Conservation (phyloP, 2,329 filamentous ascomycete species). For the Lecanosticta acicola region DNA sequence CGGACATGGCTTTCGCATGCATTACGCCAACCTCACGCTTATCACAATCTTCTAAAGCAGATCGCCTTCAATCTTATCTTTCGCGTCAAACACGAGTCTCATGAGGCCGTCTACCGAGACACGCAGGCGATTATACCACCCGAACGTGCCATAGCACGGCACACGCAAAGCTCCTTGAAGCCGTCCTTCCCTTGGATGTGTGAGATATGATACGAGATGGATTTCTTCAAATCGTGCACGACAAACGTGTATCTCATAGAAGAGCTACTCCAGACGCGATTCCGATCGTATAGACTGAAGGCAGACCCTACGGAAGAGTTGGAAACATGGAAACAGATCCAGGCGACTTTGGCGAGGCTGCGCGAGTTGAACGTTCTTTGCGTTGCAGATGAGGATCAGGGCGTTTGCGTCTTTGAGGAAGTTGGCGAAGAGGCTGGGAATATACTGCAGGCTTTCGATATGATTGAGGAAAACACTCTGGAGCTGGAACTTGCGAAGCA, state of each 20-base stretch:
- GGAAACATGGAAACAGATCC: slow-evolving; percentile 5
- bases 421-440: not conserved
- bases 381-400: slow-evolving; percentile 4
- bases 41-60: not conserved
- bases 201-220: slow-evolving; percentile 22
- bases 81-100: not conserved
- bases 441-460: not conserved
- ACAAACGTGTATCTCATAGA: slow-evolving; percentile 30
- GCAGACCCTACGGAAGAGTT: not conserved
- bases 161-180: not conserved
- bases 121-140: slow-evolving; percentile 17
- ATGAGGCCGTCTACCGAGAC: not conserved
- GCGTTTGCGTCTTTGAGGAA: slow-evolving; percentile 16
- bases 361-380: slow-evolving; percentile 20
- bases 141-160: slow-evolving; percentile 21
- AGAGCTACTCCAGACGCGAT: slow-evolving; percentile 12
- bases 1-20: not conserved
- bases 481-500: not conserved
- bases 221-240: slow-evolving; percentile 31
- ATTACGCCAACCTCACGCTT: not conserved
- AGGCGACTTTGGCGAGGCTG: slow-evolving; percentile 9
- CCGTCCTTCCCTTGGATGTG: not conserved
- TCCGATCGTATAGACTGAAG: slow-evolving; percentile 7
- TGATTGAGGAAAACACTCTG: slow-evolving; percentile 3
- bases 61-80: not conserved